Base-by-base conservation (phyloP, 2,329 filamentous ascomycete genomes). In the Colletotrichum destructivum region DNA sequence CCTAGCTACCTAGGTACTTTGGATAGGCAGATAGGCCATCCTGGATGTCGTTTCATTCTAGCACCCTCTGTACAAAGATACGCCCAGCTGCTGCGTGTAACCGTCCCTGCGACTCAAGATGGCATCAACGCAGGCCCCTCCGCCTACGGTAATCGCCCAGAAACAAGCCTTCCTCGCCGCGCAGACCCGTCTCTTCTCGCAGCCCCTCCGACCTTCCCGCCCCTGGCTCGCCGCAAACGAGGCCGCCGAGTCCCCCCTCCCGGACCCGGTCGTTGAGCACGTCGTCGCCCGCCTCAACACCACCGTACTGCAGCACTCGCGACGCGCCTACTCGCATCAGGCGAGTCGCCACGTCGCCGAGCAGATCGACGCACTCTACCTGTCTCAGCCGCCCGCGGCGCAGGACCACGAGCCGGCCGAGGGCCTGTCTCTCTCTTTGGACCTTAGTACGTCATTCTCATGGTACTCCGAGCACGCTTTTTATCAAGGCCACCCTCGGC, bases 291-390 rank as follows among this genome's bases (percentile, higher is more conserved):
- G 85, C 51, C 83, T 93, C 15, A 93, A 93, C 77, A 87, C 90
- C 71, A 82, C 86, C 18, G 81, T 94, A 16, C 87, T 88, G 74
- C 90, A 92, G 75, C 92, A 94, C 78, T 87, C 87, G 40, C 88
- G 88, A 46, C 87, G 90, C 66, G 90, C 90, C 6, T 93, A 93
- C 78, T 87, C 90, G 18, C 88, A 91, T 0, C 90, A 92, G 75
- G 91, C 92, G n/a, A 89, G 88, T 62, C 88, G 92, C 46, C 91
- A 93, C 76, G 88, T 94, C 21, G 91, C 92, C 2, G 91, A 93
- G 82, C 92, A 94, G 82, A 90, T 94, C 52, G 91, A 93, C 80
- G 81, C 82, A 59, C 82, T 93, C 55, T 94, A 94, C 79, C 87
- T 87, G 79, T 55, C 62, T 13, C 82, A 84, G 52, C 82, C 82